Base-by-base conservation (phyloP, 345 rosid species). In the Xanthoceras sorbifolium region DNA sequence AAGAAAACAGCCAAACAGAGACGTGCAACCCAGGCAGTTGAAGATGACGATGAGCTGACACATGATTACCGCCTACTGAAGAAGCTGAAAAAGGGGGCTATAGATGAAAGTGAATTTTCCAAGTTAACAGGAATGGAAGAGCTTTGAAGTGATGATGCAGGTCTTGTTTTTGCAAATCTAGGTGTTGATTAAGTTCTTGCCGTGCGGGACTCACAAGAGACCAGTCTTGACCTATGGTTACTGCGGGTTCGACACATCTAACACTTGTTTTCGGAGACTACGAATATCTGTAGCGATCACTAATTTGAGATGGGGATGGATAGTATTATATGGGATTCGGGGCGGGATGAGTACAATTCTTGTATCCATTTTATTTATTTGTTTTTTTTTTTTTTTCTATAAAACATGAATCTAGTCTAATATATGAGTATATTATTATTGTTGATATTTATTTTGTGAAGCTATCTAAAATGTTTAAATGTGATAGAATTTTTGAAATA, bases 1-100 rank as follows among this genome's bases (percentile, higher is more conserved):
- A 92, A 93, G 88, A 83, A 88, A 77, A 93, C 99, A 0, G 97
- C 94, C 22, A 93, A 91, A 69, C 94, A 92, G 77, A 90, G 98
- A 78, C 94, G 91, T 42, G 87, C 94, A 2, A 78, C 83, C 73
- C 99, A 93, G 85, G 85, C 91, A 54, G 64, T 85, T 17, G 95
- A 93, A 82, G 97, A 96, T 65, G 93, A 88, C 9, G 93, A 93
- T 26, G 94, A 90, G 76, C 71, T 93, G 87, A 77, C 90, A 55
- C 81, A 87, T 44, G 91, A 92, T 11, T 92, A 92, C 73, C 87
- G 88, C 8, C 86, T 92, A 32, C 74, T 90, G 36, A 86, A 86
- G 72, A 93, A 92, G 81, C 84, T 86, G 50, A 91, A 86, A 85
- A 91, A 81, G 77, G 98, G 97, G 20, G 63, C 78, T 6, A 96